These are phyloP conservation scores for Cyberlindnera euphorbiae DNA, from an alignment of 805 yeast genomes.

Conservation along the genomic window DNA sequence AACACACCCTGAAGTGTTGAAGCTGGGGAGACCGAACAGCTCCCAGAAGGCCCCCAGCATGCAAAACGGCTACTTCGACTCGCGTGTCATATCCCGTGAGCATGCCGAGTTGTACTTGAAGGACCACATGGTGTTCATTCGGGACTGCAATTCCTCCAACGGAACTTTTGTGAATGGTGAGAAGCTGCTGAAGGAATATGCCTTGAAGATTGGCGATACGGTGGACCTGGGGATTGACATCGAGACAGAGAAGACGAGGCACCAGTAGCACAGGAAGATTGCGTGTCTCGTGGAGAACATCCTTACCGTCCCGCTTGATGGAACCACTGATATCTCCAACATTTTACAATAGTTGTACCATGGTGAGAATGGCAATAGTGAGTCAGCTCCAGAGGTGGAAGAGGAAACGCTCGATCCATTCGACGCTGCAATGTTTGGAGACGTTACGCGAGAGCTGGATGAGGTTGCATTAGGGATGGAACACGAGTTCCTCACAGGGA, in stretches of 20 bases:
- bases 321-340: slow-evolving; percentile 19
- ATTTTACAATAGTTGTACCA: slow-evolving; percentile 13
- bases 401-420: slow-evolving; percentile 35
- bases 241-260: slow-evolving; percentile 40
- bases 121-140: slow-evolving; percentile 65
- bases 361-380: slow-evolving; percentile 3
- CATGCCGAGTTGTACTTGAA: slow-evolving; percentile 90
- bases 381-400: slow-evolving; percentile 19
- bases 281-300: slow-evolving; percentile 78
- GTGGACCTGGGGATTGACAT: slow-evolving; percentile 94
- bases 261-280: slow-evolving; percentile 76
- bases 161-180: slow-evolving; percentile 88
- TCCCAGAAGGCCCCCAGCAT: slow-evolving; percentile 48
- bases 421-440: slow-evolving; percentile 61
- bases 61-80: slow-evolving; percentile 90
- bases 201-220: slow-evolving; percentile 73
- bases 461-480: slow-evolving; percentile 45
- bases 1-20: slow-evolving; percentile 71
- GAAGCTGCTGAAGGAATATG: slow-evolving; percentile 55
- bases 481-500: slow-evolving; percentile 47
- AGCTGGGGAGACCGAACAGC: slow-evolving; percentile 84
- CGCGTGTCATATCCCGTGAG: slow-evolving; percentile 85
- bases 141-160: slow-evolving; percentile 86
- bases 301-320: slow-evolving; percentile 40
- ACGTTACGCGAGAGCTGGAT: slow-evolving; percentile 43